Evolutionary conservation across 345 rosid genomes (phyloP).

Genomic region (Lepidium aucheri): DNA sequence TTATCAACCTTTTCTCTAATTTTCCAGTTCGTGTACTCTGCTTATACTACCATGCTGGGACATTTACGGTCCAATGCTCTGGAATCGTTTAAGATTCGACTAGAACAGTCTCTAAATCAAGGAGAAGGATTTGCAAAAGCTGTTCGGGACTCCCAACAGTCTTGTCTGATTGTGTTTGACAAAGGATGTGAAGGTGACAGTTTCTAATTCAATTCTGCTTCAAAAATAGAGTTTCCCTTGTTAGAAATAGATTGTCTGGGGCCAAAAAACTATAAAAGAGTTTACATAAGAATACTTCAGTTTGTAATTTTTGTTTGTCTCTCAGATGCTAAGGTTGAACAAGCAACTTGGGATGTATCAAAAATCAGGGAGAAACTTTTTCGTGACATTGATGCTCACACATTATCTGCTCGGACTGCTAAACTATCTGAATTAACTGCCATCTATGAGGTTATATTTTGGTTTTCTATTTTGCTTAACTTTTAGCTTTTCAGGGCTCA

Average conservation of each 20-base stretch:
- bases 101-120: conserved; percentile 41
- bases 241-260: neutral
- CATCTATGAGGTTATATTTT: conserved; percentile 41
- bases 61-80: conserved; percentile 49
- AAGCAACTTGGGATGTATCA: conserved; percentile 60
- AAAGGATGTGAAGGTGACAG: conserved; percentile 52
- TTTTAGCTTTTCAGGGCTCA: conserved; percentile 5
- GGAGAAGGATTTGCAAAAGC: conserved; percentile 65
- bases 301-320: neutral
- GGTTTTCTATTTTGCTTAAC: neutral
- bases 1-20: neutral
- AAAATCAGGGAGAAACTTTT: conserved; percentile 52
- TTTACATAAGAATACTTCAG: neutral
- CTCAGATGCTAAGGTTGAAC: conserved; percentile 50
- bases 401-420: conserved; percentile 36
- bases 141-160: conserved; percentile 34
- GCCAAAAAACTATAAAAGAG: neutral
- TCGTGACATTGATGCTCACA: conserved; percentile 48
- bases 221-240: neutral
- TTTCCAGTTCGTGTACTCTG: conserved; percentile 46
- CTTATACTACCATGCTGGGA: conserved; percentile 46
- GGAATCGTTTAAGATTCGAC: conserved; percentile 39
- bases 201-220: neutral
- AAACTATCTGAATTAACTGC: conserved; percentile 47
- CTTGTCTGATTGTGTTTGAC: conserved; percentile 58